phyloP scores from a whole-genome alignment of 179 eudicot genomes.

The Silene noctiflora region DNA sequence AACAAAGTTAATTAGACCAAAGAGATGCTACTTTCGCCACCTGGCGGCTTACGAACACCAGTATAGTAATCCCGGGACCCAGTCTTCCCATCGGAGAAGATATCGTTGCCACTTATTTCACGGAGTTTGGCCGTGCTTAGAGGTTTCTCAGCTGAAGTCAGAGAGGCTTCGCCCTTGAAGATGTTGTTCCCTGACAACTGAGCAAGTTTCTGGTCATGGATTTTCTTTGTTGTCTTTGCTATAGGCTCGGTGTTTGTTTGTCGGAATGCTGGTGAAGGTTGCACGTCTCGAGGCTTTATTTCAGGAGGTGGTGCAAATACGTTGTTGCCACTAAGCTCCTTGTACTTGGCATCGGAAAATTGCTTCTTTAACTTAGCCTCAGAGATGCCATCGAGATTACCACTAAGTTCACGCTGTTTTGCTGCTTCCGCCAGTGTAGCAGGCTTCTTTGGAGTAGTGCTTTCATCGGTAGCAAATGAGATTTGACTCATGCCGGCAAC shows the following conservation, averaged over 20 bases:
- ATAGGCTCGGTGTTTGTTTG: constrained; percentile 41
- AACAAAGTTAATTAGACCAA: constrained; percentile 54
- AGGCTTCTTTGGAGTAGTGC: constrained; percentile 73
- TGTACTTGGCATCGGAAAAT: constrained; percentile 74
- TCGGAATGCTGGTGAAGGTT: constrained; percentile 60
- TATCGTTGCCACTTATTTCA: constrained; percentile 85
- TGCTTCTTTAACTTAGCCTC: constrained; percentile 77
- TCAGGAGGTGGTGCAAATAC: constrained; percentile 91
- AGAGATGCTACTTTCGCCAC: constrained; percentile 95
- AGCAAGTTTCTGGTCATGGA: constrained; percentile 66
- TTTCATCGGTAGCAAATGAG: constrained; percentile 73
- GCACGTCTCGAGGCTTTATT: constrained; percentile 58
- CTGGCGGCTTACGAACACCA: constrained; percentile 97
- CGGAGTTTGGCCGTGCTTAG: constrained; percentile 80
- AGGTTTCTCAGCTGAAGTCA: constrained; percentile 65
- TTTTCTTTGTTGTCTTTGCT: constrained; percentile 61
- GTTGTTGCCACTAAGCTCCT: constrained; percentile 82
- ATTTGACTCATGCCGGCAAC: constrained; percentile 85
- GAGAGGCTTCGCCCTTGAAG: constrained; percentile 60
- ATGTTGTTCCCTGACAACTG: constrained; percentile 80
- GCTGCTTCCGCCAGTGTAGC: constrained; percentile 69
- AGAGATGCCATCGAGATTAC: constrained; percentile 54
- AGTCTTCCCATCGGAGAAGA: constrained; percentile 75
- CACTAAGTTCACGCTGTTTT: constrained; percentile 92
- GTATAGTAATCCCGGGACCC: constrained; percentile 84